Percentiles rank a stretch among this genome's conserved stretches.
These are phyloP conservation scores for Ambrosiella cleistominuta DNA, from an alignment of 2,329 filamentous ascomycete genomes.

Conservation along the genomic window DNA sequence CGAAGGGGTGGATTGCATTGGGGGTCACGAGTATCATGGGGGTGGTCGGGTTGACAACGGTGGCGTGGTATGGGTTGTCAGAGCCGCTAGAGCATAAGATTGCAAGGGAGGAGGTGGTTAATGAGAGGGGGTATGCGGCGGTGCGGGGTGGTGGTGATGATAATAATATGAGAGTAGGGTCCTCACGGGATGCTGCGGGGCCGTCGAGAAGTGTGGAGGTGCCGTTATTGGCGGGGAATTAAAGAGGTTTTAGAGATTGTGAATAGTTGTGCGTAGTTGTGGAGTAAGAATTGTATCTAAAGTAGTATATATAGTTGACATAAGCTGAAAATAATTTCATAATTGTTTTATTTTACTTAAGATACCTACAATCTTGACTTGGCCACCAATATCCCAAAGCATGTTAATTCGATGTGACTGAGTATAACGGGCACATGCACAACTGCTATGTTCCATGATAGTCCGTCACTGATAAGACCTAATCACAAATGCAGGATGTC, in stretches of 20 bases:
- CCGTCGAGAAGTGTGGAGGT: neutral
- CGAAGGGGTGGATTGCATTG: conserved; percentile 54
- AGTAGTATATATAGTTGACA: too few relatives aligned
- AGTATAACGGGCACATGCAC: too few relatives aligned
- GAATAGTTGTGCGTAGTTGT: conserved; percentile 2
- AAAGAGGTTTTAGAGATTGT: neutral
- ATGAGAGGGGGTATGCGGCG: conserved; percentile 11
- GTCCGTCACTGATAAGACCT: too few relatives aligned
- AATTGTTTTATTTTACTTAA: too few relatives aligned
- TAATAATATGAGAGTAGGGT: neutral
- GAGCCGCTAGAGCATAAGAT: conserved; percentile 6
- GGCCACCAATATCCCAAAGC: too few relatives aligned
- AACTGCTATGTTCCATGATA: too few relatives aligned
- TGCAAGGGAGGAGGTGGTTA: neutral
- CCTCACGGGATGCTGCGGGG: neutral
- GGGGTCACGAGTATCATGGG: conserved; percentile 55
- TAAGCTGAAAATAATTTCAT: too few relatives aligned
- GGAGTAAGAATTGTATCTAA: neutral
- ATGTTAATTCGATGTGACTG: too few relatives aligned
- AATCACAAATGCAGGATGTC: too few relatives aligned
- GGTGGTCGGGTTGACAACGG: conserved; percentile 47
- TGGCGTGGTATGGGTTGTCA: conserved; percentile 31
- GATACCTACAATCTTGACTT: too few relatives aligned
- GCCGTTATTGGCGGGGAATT: neutral
- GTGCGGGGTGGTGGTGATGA: neutral